Evolutionary conservation across 805 yeast species (phyloP).

Genomic region (Lachancea dasiensis): DNA sequence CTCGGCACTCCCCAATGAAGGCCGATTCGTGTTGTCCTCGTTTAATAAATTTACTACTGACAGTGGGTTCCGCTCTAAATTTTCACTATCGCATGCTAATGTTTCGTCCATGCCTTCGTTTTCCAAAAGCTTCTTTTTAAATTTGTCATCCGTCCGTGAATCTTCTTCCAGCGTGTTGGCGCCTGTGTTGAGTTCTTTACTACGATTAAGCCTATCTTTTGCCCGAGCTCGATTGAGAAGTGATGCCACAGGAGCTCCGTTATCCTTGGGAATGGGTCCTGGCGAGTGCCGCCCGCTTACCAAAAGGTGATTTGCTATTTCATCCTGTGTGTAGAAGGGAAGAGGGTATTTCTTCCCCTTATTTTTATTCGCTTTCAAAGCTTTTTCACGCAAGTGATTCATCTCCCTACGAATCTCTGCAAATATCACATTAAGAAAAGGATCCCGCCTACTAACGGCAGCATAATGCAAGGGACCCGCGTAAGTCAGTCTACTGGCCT

Average conservation of each 20-base stretch:
- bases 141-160: conserved; percentile 23
- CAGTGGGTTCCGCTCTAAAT: conserved; percentile 9
- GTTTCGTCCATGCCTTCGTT: conserved; percentile 37
- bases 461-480: conserved; percentile 31
- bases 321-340: conserved; percentile 10
- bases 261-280: conserved; percentile 1
- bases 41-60: conserved; percentile 11
- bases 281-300: conserved; percentile 9
- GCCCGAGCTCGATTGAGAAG: too few relatives aligned
- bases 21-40: conserved; percentile 9
- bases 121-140: conserved; percentile 32
- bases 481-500: conserved; percentile 31
- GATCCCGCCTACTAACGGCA: conserved; percentile 28
- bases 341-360: conserved; percentile 11
- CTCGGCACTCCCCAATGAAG: neutral
- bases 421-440: conserved; percentile 24
- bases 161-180: conserved; percentile 8
- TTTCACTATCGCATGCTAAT: conserved; percentile 8
- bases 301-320: conserved; percentile 11
- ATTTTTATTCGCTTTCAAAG: conserved; percentile 9
- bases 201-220: too few relatives aligned
- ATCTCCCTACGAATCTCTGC: conserved; percentile 28
- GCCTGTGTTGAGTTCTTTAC: too few relatives aligned
- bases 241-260: neutral
- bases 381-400: conserved; percentile 4